These are phyloP conservation scores for Vanderwaltozyma polyspora DNA, from an alignment of 805 yeast genomes.

Conservation along the genomic window DNA sequence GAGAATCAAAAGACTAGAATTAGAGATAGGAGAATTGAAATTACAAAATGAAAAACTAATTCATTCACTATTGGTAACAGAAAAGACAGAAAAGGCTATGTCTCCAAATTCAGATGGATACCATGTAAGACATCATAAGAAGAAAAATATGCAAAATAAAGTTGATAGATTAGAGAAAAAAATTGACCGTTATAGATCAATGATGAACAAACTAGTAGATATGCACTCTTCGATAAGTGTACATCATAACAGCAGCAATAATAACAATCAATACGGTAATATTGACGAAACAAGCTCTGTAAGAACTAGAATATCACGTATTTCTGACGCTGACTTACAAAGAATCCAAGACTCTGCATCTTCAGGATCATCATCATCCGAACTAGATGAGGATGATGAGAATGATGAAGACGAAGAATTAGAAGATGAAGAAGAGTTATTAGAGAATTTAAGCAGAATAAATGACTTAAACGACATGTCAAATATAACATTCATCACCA, in stretches of 20 bases:
- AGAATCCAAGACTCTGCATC: slow-evolving; percentile 19
- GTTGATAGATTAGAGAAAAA: slow-evolving; percentile 22
- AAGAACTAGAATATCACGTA: slow-evolving; percentile 15
- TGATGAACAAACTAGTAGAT: slow-evolving; percentile 14
- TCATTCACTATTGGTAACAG: slow-evolving; percentile 16
- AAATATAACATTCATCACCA: slow-evolving; percentile 3
- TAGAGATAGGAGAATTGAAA: slow-evolving; percentile 25
- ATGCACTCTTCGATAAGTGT: slow-evolving; percentile 1
- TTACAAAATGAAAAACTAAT: slow-evolving; percentile 25
- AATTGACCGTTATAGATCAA: slow-evolving; percentile 19
- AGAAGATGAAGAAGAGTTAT: background rate
- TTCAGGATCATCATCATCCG: slow-evolving; percentile 8
- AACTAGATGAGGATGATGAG: slow-evolving; percentile 4
- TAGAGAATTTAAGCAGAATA: background rate
- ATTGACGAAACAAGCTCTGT: slow-evolving; percentile 3
- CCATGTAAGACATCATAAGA: slow-evolving; percentile 1
- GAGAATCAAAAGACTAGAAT: slow-evolving; percentile 24
- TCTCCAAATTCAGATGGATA: background rate
- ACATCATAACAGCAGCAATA: background rate
- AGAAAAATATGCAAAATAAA: slow-evolving; percentile 16
- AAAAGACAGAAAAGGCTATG: no score
- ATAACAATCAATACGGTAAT: background rate
- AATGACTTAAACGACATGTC: background rate
- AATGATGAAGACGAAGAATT: background rate
- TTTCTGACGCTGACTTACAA: slow-evolving; percentile 17